Conservation (phyloP, 2,329 filamentous ascomycete genomes). For the Byssothecium circinans region DNA sequence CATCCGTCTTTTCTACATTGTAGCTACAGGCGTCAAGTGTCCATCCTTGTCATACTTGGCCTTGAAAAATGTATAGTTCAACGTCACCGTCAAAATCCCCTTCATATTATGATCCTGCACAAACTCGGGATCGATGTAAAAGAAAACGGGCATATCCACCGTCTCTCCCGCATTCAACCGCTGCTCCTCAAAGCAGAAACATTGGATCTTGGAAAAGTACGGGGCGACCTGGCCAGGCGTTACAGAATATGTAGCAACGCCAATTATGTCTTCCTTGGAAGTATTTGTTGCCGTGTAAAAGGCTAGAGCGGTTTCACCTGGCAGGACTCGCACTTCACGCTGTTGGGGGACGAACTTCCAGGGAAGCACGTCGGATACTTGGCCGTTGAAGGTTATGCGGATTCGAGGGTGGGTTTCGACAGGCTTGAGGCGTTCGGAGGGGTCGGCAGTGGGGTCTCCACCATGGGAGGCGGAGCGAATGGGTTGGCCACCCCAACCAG, state of each 20-base stretch:
- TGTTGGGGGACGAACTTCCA: conserved; percentile 99
- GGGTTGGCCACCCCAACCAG: conserved; percentile 90
- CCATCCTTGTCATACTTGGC: conserved; percentile 84
- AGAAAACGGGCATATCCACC: conserved; percentile 99
- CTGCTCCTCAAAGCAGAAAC: conserved; percentile 98
- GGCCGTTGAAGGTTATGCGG: conserved; percentile 93
- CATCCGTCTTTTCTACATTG: conserved; percentile 15
- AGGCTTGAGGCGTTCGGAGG: conserved; percentile 75
- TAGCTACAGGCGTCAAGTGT: conserved; percentile 61
- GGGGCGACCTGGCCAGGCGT: conserved; percentile 93
- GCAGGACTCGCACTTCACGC: conserved; percentile 90
- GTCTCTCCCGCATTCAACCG: conserved; percentile 91
- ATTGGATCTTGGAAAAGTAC: conserved; percentile 99
- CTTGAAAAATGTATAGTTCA: conserved; percentile 98
- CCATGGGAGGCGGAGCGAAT: conserved; percentile 75
- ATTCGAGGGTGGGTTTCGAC: conserved; percentile 81
- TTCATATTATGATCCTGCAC: conserved; percentile 90
- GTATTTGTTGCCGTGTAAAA: conserved; percentile 98
- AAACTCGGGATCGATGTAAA: conserved; percentile 97
- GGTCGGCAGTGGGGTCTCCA: conserved; percentile 59
- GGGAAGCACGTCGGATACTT: conserved; percentile 89
- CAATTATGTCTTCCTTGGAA: conserved; percentile 90
- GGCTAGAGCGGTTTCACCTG: conserved; percentile 92
- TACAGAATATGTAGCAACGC: conserved; percentile 96
- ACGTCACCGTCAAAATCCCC: conserved; percentile 89